Conservation (phyloP, 2,329 filamentous ascomycete species). For the Claviceps maximensis region DNA sequence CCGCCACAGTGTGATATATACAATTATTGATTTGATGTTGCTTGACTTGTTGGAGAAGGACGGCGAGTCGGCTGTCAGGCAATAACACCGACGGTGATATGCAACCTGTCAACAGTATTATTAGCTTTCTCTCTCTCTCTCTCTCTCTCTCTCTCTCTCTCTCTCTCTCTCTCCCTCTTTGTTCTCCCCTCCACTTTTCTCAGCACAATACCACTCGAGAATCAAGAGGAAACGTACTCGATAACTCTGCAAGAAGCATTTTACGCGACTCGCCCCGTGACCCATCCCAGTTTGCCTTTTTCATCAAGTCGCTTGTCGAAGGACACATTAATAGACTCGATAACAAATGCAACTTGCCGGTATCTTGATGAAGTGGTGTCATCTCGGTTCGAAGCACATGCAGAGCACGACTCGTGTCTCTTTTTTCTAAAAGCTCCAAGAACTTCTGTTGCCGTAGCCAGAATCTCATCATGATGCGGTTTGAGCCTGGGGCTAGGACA, state of each 20-base stretch:
- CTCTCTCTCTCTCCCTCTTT: no score
- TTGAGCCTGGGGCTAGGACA: constrained; percentile 60
- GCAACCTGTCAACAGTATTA: constrained; percentile 41
- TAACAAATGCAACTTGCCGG: constrained; percentile 62
- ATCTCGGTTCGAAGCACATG: constrained; percentile 77
- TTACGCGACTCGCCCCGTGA: constrained; percentile 62
- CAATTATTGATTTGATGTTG: constrained; percentile 70
- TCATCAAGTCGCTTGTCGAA: constrained; percentile 60
- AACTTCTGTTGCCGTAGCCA: constrained; percentile 89
- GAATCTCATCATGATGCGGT: constrained; percentile 72
- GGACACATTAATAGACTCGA: constrained; percentile 87
- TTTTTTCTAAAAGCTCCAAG: constrained; percentile 70
- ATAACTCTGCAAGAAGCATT: constrained; percentile 65
- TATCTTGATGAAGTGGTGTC: constrained; percentile 72
- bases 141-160: no score
- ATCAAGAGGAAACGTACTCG: constrained; percentile 43
- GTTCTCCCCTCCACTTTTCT: no score
- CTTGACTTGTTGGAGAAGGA: constrained; percentile 73
- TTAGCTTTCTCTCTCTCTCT: neutral
- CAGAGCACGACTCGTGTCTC: constrained; percentile 61
- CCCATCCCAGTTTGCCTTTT: constrained; percentile 74
- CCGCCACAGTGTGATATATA: constrained; percentile 72
- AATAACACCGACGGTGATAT: constrained; percentile 97
- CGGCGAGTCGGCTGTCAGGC: constrained; percentile 75
- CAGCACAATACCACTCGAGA: neutral